phyloP scores from a whole-genome alignment of 441 rosid species.

The Raphanus hybrid region DNA sequence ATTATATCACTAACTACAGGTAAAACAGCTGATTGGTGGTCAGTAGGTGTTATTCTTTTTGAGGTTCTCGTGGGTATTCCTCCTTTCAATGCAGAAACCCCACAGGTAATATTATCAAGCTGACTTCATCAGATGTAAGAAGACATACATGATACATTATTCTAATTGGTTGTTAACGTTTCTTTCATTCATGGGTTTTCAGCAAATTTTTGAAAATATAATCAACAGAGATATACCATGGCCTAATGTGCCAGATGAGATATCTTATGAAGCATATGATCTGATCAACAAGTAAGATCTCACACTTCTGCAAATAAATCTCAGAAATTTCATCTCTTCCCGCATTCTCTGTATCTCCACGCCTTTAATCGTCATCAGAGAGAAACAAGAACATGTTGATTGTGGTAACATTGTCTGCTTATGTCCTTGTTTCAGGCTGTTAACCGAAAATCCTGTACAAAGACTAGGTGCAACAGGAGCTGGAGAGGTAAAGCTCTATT shows the following conservation, averaged over 20 bases:
- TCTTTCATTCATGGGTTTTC: conserved; percentile 37
- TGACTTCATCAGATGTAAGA: neutral
- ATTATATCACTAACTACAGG: conserved; percentile 50
- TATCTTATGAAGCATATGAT: conserved; percentile 79
- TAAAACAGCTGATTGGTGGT: conserved; percentile 99
- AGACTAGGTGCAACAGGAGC: conserved; percentile 96
- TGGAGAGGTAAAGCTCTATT: conserved; percentile 66
- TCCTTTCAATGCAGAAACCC: conserved; percentile 92
- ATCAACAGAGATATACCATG: conserved; percentile 97
- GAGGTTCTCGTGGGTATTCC: conserved; percentile 95
- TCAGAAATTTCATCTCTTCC: conserved; percentile 2
- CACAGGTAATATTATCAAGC: conserved; percentile 61
- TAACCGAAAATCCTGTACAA: conserved; percentile 86
- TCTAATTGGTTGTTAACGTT: neutral
- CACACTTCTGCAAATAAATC: conserved; percentile 20
- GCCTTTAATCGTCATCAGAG: neutral
- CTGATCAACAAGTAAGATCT: conserved; percentile 84
- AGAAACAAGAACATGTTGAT: conserved; percentile 1
- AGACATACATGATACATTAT: neutral
- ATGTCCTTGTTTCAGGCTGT: conserved; percentile 57
- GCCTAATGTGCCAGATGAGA: conserved; percentile 89
- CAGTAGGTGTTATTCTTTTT: conserved; percentile 91
- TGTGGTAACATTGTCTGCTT: conserved; percentile 12
- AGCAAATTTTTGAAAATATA: conserved; percentile 95
- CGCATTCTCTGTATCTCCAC: neutral